Evolutionary conservation across 1,284 basidiomycete genomes (phyloP).

Genomic region (Rhodotorula sp.): DNA sequence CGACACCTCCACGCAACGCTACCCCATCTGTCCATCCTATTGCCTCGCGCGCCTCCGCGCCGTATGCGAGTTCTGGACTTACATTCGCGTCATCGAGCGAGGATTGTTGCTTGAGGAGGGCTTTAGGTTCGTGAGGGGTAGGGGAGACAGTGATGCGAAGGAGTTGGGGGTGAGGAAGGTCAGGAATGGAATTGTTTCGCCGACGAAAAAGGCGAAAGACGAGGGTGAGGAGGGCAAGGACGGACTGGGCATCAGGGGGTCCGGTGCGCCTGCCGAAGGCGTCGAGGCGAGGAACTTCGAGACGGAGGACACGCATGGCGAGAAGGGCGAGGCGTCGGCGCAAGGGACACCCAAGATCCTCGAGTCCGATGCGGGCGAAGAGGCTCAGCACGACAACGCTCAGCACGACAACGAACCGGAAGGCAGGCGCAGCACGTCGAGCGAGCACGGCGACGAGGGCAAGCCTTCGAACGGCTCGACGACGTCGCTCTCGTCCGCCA

Average conservation of each 20-base stretch:
- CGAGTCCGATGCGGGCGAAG: conserved; percentile 13
- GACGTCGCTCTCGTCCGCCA: conserved; percentile 6
- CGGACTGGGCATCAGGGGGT: no score
- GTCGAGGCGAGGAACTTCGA: conserved; percentile 25
- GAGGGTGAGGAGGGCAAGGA: not conserved
- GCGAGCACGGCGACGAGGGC: not conserved
- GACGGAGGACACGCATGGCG: conserved; percentile 21
- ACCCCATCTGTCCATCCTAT: conserved; percentile 55
- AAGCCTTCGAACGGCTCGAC: conserved; percentile 4
- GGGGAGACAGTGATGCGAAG: conserved; percentile 2
- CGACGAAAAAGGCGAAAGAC: not conserved
- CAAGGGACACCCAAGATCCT: conserved; percentile 15
- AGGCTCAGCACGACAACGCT: not conserved
- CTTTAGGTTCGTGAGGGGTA: conserved; percentile 29
- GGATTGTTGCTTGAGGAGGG: conserved; percentile 78
- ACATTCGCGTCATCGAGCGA: conserved; percentile 76
- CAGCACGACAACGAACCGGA: conserved; percentile 1
- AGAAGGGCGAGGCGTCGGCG: conserved; percentile 4
- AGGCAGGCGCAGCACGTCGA: not conserved
- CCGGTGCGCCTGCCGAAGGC: not conserved
- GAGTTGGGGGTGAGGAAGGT: conserved; percentile 17
- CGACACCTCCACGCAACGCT: conserved; percentile 40
- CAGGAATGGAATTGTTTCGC: not conserved
- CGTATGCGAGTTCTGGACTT: conserved; percentile 90
- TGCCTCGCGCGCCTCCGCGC: conserved; percentile 72